Evolutionary conservation across 257 asterid genomes (phyloP).

Genomic region (Cruciata laevipes): DNA sequence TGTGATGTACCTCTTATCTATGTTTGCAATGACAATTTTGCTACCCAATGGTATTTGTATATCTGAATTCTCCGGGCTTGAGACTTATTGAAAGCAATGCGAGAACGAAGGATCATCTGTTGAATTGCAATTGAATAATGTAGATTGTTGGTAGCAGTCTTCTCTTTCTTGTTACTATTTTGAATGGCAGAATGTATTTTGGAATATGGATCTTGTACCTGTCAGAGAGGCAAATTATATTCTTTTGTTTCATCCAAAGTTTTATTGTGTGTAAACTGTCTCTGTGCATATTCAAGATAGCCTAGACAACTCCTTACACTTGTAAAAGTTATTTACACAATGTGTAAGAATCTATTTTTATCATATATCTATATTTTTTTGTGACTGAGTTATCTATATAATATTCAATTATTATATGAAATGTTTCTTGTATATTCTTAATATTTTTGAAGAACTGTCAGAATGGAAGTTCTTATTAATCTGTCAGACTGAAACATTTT

Average conservation of each 20-base stretch:
- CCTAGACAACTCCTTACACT: neutral
- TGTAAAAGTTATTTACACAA: neutral
- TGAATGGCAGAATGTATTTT: neutral
- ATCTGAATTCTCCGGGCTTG: neutral
- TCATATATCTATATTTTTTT: neutral
- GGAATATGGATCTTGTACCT: neutral
- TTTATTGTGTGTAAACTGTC: neutral
- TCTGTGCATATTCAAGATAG: neutral
- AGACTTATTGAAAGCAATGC: neutral
- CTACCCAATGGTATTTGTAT: neutral
- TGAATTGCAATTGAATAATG: neutral
- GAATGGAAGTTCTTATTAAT: neutral
- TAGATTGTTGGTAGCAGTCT: neutral
- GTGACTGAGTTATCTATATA: neutral
- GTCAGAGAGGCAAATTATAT: neutral
- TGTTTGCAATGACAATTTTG: neutral
- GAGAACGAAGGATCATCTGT: neutral
- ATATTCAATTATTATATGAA: neutral
- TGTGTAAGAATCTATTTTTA: neutral
- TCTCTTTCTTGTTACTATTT: neutral
- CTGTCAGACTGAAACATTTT: neutral
- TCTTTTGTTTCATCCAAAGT: neutral
- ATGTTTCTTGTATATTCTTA: neutral
- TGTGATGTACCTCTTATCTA: neutral
- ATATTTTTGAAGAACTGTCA: neutral